Evolutionary conservation across 2,329 filamentous ascomycete species (phyloP), one percentile per base, ranked within the genome.

Genomic region (Exophiala alcalophila): DNA sequence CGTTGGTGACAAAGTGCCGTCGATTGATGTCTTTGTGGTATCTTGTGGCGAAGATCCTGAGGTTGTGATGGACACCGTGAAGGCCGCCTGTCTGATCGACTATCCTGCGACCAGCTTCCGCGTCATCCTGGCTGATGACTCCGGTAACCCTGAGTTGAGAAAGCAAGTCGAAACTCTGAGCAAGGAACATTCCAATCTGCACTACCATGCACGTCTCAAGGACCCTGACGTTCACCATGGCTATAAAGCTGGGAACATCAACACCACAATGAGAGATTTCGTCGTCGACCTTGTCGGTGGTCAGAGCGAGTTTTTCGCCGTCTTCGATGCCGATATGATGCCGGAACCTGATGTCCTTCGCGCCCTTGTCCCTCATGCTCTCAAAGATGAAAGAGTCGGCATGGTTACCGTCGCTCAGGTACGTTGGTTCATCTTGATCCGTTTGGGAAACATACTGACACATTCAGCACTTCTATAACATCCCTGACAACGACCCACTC

Each of bases 311-410:
- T 81, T 69, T 58, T 73, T 82, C 57, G 79, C 78, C n/a, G 75
- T 76, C 26, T 64, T 84, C 23, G 80, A 84, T 57, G 80, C 79
- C 14, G 80, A 84, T 57, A 83, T 84, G 80, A 63, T 68, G 12
- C 61, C 65, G 2, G 47, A 59, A 26, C 54, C 57, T 0, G 52
- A 62, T 2, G 65, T 64, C 34, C 57, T 68, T 4, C 59, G 64
- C 5, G 60, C 59, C 2, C 59, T 64, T 1, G 36, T 67, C 11
- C 63, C 65, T 7, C 64, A 67, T 54, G 38, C 65, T 3, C 45
- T 66, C 2, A 35, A 36, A 9, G 55, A 58, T 20, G 52, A 56
- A 0, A 40, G 58, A 1, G 45, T 59, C 1, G 63, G 58, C 5
- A 49, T 67, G 23, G 53, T 65, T 11, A 60, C 59, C 5, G 59